Conservation (phyloP, 768 basidiomycete genomes). For the Rhizopogon roseolus region DNA sequence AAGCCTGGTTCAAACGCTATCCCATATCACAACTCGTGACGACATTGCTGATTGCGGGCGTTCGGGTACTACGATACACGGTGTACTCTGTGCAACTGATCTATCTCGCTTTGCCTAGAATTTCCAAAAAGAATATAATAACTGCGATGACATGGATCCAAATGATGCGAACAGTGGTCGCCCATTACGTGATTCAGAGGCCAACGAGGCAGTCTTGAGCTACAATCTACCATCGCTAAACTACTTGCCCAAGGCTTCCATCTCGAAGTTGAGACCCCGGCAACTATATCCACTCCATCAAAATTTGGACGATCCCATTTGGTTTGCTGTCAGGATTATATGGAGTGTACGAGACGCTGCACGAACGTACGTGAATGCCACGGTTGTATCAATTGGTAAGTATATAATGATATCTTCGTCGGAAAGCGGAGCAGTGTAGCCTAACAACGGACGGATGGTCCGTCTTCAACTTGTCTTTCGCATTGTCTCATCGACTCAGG, state of each 20-base stretch:
- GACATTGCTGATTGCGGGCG: not conserved
- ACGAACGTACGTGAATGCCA: not conserved
- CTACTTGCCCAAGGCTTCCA: not conserved
- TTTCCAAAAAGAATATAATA: not conserved
- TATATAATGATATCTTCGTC: no score
- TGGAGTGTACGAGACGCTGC: no score
- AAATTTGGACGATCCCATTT: not conserved
- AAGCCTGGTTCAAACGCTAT: not conserved
- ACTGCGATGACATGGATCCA: not conserved
- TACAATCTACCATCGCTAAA: not conserved
- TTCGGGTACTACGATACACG: not conserved
- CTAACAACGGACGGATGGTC: slow-evolving; percentile 32
- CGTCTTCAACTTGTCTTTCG: slow-evolving; percentile 62
- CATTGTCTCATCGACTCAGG: slow-evolving; percentile 73
- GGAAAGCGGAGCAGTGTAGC: no score
- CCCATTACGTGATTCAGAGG: not conserved
- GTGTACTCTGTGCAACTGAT: not conserved
- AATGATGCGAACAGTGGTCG: not conserved
- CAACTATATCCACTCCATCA: not conserved
- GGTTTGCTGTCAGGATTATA: not conserved
- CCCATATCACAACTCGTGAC: not conserved
- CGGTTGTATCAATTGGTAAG: no score
- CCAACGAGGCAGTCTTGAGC: not conserved
- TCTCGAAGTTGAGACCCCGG: not conserved
- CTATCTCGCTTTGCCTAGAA: not conserved